phyloP scores from a whole-genome alignment of 768 basidiomycete species.

The Austroboletus eburneus region DNA sequence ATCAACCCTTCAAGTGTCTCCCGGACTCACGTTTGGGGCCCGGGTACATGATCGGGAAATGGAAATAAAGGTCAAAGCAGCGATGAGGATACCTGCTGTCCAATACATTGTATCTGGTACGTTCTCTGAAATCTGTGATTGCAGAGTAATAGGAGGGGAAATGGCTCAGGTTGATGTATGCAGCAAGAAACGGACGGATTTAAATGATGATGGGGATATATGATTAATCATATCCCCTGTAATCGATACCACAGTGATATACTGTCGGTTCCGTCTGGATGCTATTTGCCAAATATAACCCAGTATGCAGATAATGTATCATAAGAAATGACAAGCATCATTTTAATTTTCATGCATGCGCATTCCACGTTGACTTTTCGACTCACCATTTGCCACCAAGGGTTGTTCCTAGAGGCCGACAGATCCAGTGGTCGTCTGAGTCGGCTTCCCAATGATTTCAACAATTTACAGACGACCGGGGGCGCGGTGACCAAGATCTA shows the following conservation, averaged over 20 bases:
- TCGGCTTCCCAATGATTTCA: no score
- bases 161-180: background rate
- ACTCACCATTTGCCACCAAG: no score
- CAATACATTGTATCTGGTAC: background rate
- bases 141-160: background rate
- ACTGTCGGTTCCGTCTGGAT: background rate
- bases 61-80: background rate
- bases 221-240: background rate
- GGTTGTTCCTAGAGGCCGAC: no score
- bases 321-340: no score
- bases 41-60: background rate
- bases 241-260: background rate
- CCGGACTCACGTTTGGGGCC: constrained; percentile 1
- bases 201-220: background rate
- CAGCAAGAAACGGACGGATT: background rate
- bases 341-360: no score
- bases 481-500: no score
- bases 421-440: no score
- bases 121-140: background rate
- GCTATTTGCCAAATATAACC: background rate
- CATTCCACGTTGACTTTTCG: background rate
- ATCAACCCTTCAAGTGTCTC: no score
- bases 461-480: no score
- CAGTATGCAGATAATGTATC: no score
- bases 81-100: background rate